These are phyloP conservation scores for Eimeria maxima DNA, from an alignment of 169 alveolate species.

Conservation along the genomic window DNA sequence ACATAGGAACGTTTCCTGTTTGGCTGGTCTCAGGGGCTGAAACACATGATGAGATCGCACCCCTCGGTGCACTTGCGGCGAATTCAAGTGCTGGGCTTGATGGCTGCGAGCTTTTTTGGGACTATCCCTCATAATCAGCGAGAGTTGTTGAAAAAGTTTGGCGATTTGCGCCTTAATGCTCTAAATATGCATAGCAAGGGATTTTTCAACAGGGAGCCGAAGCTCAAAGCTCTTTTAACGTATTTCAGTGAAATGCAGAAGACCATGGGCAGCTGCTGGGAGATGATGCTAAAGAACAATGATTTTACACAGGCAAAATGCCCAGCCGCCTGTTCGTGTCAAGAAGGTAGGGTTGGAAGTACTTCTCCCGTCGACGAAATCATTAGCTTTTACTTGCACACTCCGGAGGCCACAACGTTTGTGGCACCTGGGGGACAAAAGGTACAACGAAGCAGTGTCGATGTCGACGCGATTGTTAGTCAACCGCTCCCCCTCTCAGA, in stretches of 20 bases:
- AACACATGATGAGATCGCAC: not conserved
- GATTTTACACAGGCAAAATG: not conserved
- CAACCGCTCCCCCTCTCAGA: not conserved
- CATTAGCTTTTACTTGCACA: constrained; percentile 58
- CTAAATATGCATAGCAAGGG: constrained; percentile 72
- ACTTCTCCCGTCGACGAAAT: constrained; percentile 42
- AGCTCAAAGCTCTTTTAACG: constrained; percentile 34
- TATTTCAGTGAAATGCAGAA: constrained; percentile 41
- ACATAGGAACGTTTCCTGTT: not conserved
- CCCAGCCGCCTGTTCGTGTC: constrained; percentile 8
- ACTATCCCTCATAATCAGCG: constrained; percentile 58
- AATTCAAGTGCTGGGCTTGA: constrained; percentile 24
- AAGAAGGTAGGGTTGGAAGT: not conserved
- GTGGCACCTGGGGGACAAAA: constrained; percentile 1
- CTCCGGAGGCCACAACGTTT: constrained; percentile 17
- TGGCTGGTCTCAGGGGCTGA: constrained; percentile 65
- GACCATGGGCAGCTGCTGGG: constrained; percentile 70
- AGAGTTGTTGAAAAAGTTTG: not conserved
- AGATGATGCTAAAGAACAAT: constrained; percentile 31
- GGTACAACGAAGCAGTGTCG: not conserved
- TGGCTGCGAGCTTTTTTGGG: constrained; percentile 76
- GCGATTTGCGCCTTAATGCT: constrained; percentile 16
- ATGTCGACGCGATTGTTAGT: not conserved
- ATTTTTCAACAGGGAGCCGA: constrained; percentile 43
- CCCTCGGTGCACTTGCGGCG: constrained; percentile 64